Conservation (phyloP, 1,139 yeast genomes). For the Geotrichum siamense region DNA sequence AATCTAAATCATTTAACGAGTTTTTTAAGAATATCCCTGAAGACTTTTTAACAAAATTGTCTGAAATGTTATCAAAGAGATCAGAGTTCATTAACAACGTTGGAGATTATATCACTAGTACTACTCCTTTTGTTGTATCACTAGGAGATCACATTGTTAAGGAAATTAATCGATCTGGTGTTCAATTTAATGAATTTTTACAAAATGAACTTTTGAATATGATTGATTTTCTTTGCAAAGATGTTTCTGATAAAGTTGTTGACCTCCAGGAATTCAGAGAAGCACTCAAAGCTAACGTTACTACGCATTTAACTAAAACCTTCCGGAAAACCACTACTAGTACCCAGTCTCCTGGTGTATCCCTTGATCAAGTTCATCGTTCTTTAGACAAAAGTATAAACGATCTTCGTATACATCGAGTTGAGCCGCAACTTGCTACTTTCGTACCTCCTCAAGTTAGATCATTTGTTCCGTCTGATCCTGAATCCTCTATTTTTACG, state of each 20-base stretch:
- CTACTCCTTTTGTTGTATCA: constrained; percentile 3
- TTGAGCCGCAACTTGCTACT: too few species aligned
- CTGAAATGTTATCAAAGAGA: constrained; percentile 7
- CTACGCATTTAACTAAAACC: constrained; percentile 2
- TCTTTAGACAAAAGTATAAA: neutral
- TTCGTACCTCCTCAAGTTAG: neutral
- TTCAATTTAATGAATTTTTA: constrained; percentile 5
- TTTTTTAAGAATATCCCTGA: constrained; percentile 3
- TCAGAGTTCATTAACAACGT: constrained; percentile 7
- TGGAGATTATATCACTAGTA: constrained; percentile 7
- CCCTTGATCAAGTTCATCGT: neutral
- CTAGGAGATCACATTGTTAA: constrained; percentile 9
- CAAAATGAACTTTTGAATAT: constrained; percentile 3
- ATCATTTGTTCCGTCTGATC: neutral
- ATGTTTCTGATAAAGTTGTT: constrained; percentile 2
- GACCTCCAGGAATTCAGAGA: constrained; percentile 11
- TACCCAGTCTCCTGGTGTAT: neutral
- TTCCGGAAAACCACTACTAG: neutral
- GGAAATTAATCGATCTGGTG: constrained; percentile 9
- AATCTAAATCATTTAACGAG: neutral
- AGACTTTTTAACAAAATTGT: constrained; percentile 3
- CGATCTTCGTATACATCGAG: constrained; percentile 3
- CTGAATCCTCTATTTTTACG: constrained; percentile 2
- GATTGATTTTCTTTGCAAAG: constrained; percentile 7
- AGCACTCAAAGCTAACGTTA: constrained; percentile 4